Evolutionary conservation across 805 yeast genomes (phyloP).

Genomic region (Saccharomycopsis schoenii): DNA sequence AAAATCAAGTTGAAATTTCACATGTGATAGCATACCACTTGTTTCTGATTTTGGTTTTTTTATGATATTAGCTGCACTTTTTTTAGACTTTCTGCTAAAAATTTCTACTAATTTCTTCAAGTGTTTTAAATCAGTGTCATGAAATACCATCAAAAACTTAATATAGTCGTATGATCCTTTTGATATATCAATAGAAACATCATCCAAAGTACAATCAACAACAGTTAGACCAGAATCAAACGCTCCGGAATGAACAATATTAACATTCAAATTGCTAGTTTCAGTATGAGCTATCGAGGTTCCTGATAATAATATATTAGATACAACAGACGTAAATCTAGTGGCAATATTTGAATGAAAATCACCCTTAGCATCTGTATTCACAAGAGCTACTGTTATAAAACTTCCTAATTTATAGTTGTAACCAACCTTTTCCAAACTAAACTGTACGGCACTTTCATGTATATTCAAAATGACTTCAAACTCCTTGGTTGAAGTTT

Average conservation of each 20-base stretch:
- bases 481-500: background rate
- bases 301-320: background rate
- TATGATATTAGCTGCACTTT: background rate
- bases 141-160: slow-evolving; percentile 1
- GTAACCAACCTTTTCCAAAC: background rate
- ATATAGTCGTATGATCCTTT: slow-evolving; percentile 11
- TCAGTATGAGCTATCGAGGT: background rate
- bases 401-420: background rate
- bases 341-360: background rate
- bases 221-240: background rate
- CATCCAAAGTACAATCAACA: background rate
- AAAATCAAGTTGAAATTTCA: background rate
- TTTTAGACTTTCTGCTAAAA: background rate
- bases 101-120: background rate
- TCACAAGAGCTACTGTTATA: background rate
- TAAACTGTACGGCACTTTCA: background rate
- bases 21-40: background rate
- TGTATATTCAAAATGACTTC: background rate
- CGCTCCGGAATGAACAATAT: background rate
- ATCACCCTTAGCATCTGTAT: background rate
- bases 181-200: background rate
- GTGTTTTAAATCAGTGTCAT: slow-evolving; percentile 2
- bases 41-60: background rate
- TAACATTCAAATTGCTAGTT: background rate
- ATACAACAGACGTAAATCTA: background rate